Base-by-base conservation (phyloP, 345 rosid genomes). In the Gossypium arboreum region DNA sequence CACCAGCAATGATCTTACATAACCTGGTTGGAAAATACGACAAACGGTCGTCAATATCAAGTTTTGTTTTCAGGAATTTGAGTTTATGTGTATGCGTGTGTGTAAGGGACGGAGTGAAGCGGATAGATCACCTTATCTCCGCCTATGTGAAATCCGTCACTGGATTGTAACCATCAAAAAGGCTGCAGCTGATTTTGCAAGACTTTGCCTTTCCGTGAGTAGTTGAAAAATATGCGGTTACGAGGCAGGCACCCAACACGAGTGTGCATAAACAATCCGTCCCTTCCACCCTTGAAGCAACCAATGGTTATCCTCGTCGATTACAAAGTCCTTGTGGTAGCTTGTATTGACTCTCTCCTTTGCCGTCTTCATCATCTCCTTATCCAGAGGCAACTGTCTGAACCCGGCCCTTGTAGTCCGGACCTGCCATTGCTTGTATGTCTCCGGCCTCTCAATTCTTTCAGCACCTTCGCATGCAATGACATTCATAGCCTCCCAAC, bases 261-360 rank as follows among this genome's bases (percentile, higher is more conserved):
- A 85, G 72, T 79, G 76, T 3, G 86, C 89, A 22, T 74, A 73
- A 20, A 84, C 60, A 50, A 84, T 76, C 47, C 89, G 85, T 11
- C 89, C 89, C 72, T 86, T 88, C 92, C 91, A 88, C 27, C 91
- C 91, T 22, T 84, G 88, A 57, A 84, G 83, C 75, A 86, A 44
- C 89, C 91, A 88, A 34, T 22, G 80, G 47, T 84, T 76, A 73
- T 86, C 83, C 73, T 83, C 81, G 17, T 83, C 82, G n/a, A 84
- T 73, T 10, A 72, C 78, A 74, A 86, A 88, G 74, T 88, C 91
- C 65, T 83, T 86, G 74, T 86, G 85, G 73, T 88, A 86, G 72
- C 17, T 3, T 22, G 77, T 54, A 15, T 68, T 61, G 44, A 84
- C 87, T 68, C 80, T 81, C 76, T 83, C 71, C 78, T 83, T 76